phyloP scores from a whole-genome alignment of 805 yeast species.

The Metschnikowia matae region DNA sequence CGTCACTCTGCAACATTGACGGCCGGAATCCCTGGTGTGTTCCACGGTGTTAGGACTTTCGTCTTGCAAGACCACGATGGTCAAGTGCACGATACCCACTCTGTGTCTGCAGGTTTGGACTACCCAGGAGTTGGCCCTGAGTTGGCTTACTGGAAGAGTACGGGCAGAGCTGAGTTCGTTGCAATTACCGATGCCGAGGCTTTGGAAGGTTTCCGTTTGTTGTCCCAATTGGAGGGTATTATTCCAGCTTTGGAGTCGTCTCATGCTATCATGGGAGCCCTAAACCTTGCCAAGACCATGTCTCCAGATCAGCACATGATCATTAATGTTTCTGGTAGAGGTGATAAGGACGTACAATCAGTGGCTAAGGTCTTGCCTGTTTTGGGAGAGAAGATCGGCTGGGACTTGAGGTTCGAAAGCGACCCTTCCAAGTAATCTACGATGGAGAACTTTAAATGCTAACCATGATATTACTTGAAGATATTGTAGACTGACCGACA shows the following conservation, averaged over 20 bases:
- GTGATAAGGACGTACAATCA: slow-evolving; percentile 97
- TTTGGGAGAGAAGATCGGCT: slow-evolving; percentile 85
- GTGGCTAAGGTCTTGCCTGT: slow-evolving; percentile 92
- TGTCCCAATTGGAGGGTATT: slow-evolving; percentile 94
- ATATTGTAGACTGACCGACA: no score
- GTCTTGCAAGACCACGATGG: slow-evolving; percentile 91
- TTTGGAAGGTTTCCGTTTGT: slow-evolving; percentile 77
- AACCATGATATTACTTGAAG: no score
- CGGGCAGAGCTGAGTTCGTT: slow-evolving; percentile 84
- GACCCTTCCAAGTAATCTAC: slow-evolving; percentile 34
- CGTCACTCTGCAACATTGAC: slow-evolving; percentile 91
- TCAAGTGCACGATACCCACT: slow-evolving; percentile 95
- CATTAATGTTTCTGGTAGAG: slow-evolving; percentile 94
- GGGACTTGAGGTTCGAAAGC: slow-evolving; percentile 89
- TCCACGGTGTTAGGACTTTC: slow-evolving; percentile 95
- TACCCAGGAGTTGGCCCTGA: slow-evolving; percentile 99
- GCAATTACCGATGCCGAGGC: slow-evolving; percentile 98
- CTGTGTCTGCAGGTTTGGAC: slow-evolving; percentile 97
- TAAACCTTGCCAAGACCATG: slow-evolving; percentile 81
- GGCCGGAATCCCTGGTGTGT: slow-evolving; percentile 95
- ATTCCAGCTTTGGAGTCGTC: slow-evolving; percentile 98
- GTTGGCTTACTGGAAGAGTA: slow-evolving; percentile 89
- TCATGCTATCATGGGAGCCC: slow-evolving; percentile 92
- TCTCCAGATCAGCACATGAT: slow-evolving; percentile 74
- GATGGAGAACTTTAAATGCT: neutral